Evolutionary conservation across 2,329 filamentous ascomycete species (phyloP).

Genomic region (Aspergillus quadrilineatus): DNA sequence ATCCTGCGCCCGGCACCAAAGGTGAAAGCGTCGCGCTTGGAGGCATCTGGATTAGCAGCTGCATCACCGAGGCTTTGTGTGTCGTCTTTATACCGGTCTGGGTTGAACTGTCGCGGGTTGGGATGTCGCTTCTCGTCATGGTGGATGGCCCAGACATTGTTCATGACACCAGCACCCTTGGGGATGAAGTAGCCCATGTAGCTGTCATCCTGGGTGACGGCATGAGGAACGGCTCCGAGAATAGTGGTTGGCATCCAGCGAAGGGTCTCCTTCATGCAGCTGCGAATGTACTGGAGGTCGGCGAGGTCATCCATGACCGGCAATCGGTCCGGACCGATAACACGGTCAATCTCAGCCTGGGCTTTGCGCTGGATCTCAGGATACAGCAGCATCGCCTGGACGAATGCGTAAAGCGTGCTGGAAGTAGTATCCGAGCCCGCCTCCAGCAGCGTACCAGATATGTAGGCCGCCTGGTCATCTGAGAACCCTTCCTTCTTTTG

Average conservation of each 20-base stretch:
- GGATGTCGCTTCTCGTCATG: slow-evolving; percentile 43
- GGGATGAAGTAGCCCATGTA: slow-evolving; percentile 53
- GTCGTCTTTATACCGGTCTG: slow-evolving; percentile 35
- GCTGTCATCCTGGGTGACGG: slow-evolving; percentile 49
- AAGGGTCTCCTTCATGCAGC: slow-evolving; percentile 56
- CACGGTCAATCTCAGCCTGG: slow-evolving; percentile 43
- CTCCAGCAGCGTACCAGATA: slow-evolving; percentile 35
- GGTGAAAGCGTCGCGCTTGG: slow-evolving; percentile 53
- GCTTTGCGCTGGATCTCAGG: slow-evolving; percentile 40
- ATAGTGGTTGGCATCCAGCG: slow-evolving; percentile 53
- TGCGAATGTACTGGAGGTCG: slow-evolving; percentile 43
- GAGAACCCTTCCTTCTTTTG: slow-evolving; percentile 35
- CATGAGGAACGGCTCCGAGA: slow-evolving; percentile 48
- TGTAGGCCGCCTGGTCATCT: slow-evolving; percentile 36
- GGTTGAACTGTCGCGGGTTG: slow-evolving; percentile 41
- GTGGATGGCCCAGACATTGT: slow-evolving; percentile 48
- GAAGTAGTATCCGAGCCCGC: slow-evolving; percentile 54
- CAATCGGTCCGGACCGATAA: slow-evolving; percentile 50
- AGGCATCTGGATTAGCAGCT: slow-evolving; percentile 36
- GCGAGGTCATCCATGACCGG: slow-evolving; percentile 44
- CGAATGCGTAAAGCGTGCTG: slow-evolving; percentile 49
- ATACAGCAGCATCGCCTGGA: slow-evolving; percentile 51
- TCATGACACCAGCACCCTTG: slow-evolving; percentile 47
- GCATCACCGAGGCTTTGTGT: slow-evolving; percentile 37
- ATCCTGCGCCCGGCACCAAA: slow-evolving; percentile 59